Evolutionary conservation across 2,329 filamentous ascomycete species (phyloP), one percentile per base, ranked within the genome.

Genomic region (Ustulina deusta): DNA sequence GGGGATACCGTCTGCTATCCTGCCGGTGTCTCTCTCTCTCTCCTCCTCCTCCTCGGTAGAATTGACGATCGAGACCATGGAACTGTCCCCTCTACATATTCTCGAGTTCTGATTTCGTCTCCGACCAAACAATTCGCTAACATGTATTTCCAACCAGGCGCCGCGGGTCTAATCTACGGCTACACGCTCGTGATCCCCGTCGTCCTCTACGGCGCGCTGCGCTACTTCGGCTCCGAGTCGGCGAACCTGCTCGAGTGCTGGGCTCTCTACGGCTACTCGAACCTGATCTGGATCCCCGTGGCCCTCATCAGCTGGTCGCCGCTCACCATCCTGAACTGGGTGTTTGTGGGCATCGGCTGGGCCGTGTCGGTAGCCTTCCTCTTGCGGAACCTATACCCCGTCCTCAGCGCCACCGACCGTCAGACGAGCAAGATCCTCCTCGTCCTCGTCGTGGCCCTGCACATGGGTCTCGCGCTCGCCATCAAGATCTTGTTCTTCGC

Each of bases 401-500:
- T 99, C 20, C 87, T 99, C 69, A 96, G 90, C 79, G 94, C 95
- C 54, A 97, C 94, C 38, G 96, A 98, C 80, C 90, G 90, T 69
- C 93, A 97, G 84, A 94, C 93, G 27, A 96, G 93, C 81, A 97
- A 97, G 86, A 86, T 93, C 25, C 82, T 99, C 69, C 85, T 99
- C 67, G 84, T 98, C 60, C 83, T 95, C 25, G 94, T 99, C 29
- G 87, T 98, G 34, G 86, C 88, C 34, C 84, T 98, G 70, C 96
- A 99, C 82, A 90, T 94, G 32, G 96, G 91, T n/a, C 85, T 99
- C 72, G 89, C 95, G 1, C 88, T 98, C 75, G 93, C 95, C 4
- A 98, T 99, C 81, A 98, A 98, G 86, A 91, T 97, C 66, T 83
- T 98, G 32, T 98, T 98, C 86, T 99, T 99, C 81, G 94, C 94